Percentiles rank a stretch among this genome's conserved stretches.
These are phyloP conservation scores for Termitomyces sp. DNA, from an alignment of 768 basidiomycete genomes.

Conservation along the genomic window DNA sequence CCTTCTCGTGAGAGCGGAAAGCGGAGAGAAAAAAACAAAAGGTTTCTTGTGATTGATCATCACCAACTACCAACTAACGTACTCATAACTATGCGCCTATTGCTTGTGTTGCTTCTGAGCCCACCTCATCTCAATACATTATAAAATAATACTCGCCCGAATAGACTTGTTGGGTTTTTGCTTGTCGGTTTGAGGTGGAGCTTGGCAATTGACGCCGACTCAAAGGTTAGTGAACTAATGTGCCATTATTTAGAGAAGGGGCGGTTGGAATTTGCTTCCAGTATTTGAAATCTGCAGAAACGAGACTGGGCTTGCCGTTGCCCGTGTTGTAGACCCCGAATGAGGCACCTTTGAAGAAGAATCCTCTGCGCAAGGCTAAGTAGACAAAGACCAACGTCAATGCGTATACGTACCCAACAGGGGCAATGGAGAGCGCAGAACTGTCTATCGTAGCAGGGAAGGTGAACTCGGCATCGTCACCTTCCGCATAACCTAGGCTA, in stretches of 20 bases:
- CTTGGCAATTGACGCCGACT: background rate
- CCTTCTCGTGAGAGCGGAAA: background rate
- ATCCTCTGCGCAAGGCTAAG: constrained; percentile 19
- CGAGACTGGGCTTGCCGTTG: constrained; percentile 28
- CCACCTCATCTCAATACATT: constrained; percentile 10
- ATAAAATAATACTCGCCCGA: background rate
- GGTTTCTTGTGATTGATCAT: background rate
- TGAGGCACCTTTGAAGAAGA: constrained; percentile 31
- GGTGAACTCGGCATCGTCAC: constrained; percentile 15
- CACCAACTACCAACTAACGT: background rate
- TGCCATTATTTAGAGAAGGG: background rate
- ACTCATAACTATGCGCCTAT: constrained; percentile 5
- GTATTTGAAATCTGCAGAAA: constrained; percentile 29
- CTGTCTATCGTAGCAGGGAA: constrained; percentile 25
- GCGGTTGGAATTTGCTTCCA: constrained; percentile 25
- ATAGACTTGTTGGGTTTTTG: background rate
- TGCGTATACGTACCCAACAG: constrained; percentile 23
- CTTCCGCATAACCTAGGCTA: constrained; percentile 28
- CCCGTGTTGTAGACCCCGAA: constrained; percentile 34
- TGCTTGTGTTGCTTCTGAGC: background rate
- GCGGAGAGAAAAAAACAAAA: background rate
- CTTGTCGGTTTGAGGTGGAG: background rate
- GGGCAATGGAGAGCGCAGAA: constrained; percentile 23
- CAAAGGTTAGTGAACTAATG: background rate
- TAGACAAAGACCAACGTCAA: background rate